A percentile compares a stretch with the other conserved stretches of the same genome.
These are phyloP conservation scores for Scenedesmus sp. DNA, from an alignment of 163 green algal species.

Conservation along the genomic window DNA sequence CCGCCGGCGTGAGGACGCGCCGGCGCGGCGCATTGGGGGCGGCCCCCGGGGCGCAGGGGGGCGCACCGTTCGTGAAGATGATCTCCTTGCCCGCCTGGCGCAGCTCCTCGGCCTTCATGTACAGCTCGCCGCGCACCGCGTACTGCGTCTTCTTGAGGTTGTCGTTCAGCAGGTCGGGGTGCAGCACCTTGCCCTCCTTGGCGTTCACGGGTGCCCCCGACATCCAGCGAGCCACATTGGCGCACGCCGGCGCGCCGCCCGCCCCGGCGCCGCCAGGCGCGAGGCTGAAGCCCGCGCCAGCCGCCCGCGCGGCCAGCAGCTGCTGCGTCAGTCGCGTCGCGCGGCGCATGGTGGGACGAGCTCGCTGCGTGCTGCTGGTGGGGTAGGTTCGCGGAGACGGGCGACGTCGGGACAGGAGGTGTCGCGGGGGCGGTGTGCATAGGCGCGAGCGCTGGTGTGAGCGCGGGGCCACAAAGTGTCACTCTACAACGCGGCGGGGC, in stretches of 20 bases:
- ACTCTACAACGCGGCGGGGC: too few relatives aligned
- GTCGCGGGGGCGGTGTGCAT: too few relatives aligned
- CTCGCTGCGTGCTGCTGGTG: too few relatives aligned
- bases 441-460: too few relatives aligned
- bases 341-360: too few relatives aligned
- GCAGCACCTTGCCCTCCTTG: constrained; percentile 82
- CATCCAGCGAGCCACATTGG: background rate
- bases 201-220: constrained; percentile 2
- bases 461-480: too few relatives aligned
- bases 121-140: constrained; percentile 91
- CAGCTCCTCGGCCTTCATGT: constrained; percentile 84
- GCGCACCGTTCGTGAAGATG: constrained; percentile 91
- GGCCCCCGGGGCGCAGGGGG: too few relatives aligned
- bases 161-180: constrained; percentile 84
- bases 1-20: too few relatives aligned
- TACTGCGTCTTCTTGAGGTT: constrained; percentile 86
- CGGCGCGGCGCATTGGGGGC: too few relatives aligned
- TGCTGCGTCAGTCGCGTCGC: constrained; percentile 30
- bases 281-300: constrained; percentile 1
- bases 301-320: constrained; percentile 13
- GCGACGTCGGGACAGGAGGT: too few relatives aligned
- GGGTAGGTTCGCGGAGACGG: too few relatives aligned
- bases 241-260: background rate
- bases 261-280: background rate
- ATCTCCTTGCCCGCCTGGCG: constrained; percentile 82